A percentile compares a stretch with the other conserved stretches of the same genome.
These are phyloP conservation scores for Pyrus hybrid DNA, from an alignment of 331 rosid genomes.

Conservation along the genomic window DNA sequence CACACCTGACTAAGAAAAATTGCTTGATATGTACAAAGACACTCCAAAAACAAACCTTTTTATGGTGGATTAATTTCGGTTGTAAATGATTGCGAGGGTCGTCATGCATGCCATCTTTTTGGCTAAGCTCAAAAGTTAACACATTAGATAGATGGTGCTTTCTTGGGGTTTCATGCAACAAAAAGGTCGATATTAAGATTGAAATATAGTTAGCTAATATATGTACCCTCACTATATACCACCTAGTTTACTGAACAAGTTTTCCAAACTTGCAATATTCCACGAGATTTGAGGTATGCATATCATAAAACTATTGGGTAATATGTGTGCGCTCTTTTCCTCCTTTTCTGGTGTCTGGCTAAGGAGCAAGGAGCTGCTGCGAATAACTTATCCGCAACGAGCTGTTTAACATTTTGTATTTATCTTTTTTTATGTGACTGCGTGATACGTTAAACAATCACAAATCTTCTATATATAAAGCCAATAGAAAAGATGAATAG, in stretches of 20 bases:
- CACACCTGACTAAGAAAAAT: background rate
- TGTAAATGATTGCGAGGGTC: background rate
- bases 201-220: background rate
- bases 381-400: too few species aligned
- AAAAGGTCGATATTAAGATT: too few species aligned
- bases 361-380: too few species aligned
- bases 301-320: background rate
- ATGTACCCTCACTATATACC: background rate
- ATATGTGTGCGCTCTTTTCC: background rate
- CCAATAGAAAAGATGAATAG: too few species aligned
- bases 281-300: background rate
- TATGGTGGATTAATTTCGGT: background rate
- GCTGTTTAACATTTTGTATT: too few species aligned
- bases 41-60: background rate
- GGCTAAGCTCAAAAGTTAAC: too few species aligned
- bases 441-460: too few species aligned
- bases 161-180: too few species aligned
- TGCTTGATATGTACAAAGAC: background rate
- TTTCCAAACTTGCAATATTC: background rate
- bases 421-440: too few species aligned
- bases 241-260: background rate
- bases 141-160: too few species aligned
- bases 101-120: background rate
- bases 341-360: too few species aligned
- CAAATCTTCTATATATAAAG: too few species aligned